Evolutionary conservation across 1,139 yeast genomes (phyloP), one percentile per base, ranked within the genome.

Genomic region (Yamadazyma diospyri): DNA sequence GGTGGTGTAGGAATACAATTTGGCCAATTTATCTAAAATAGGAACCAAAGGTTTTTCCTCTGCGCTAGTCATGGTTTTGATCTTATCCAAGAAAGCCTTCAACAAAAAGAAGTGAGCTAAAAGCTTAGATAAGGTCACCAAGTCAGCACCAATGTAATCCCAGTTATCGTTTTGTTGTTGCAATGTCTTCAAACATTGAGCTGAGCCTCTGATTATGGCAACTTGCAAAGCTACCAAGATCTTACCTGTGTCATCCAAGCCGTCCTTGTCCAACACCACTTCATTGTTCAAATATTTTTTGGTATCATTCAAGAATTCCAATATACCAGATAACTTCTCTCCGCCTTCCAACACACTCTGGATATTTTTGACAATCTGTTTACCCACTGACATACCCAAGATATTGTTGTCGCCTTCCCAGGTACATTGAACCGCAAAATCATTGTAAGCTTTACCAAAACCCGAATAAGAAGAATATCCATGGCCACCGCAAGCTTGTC

Each of bases 121-220:
- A 39, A 86, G 59, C 55, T 78, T 78, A 25, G 88, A 77, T 29
- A 82, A 59, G 25, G 63, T 53, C 23, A 80, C 74, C 50, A 79
- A 67, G 43, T 76, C 77, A 43, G 76, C 70, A 31, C 86, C 81
- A 39, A 78, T 72, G 30, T 62, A 58, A 45, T 69, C 74, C 54
- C 62, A 64, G 41, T 60, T 51, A 19, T 56, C 61, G 37, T 53
- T 49, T 43, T 55, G 56, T 27, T 50, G 48, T 45, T 58, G 53
- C 38, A 58, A 57, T 13, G 56, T 50, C 32, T 54, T 46, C 23
- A 55, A 48, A 32, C 68, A 63, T 46, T 56, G 58, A 43, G 54
- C 41, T 38, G 62, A 55, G 36, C 61, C 50, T 57, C 73, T 61
- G 39, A 66, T 62, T 44, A 69, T 61, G 34, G 58, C 59, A 42